phyloP scores from a whole-genome alignment of 1,139 yeast genomes.

The Scheffersomyces parashehatae region DNA sequence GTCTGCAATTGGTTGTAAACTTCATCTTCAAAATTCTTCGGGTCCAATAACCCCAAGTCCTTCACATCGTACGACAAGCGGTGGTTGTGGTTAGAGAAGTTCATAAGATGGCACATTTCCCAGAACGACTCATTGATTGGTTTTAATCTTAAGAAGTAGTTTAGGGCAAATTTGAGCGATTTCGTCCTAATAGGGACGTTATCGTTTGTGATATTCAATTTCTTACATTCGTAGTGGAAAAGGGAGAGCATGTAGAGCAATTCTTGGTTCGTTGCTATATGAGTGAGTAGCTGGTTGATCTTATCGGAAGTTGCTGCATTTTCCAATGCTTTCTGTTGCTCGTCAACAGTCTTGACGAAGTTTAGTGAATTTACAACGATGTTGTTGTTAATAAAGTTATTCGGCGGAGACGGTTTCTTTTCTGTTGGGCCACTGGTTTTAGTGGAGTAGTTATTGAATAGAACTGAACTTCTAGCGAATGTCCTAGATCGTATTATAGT shows the following conservation, averaged over 20 bases:
- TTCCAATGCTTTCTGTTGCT: slow-evolving; percentile 19
- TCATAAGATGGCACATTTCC: slow-evolving; percentile 34
- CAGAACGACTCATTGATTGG: slow-evolving; percentile 43
- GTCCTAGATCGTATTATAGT: too few relatives aligned
- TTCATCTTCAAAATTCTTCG: slow-evolving; percentile 31
- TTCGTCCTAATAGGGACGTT: slow-evolving; percentile 6
- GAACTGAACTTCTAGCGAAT: too few relatives aligned
- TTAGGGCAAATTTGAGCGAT: slow-evolving; percentile 6
- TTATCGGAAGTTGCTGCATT: slow-evolving; percentile 20
- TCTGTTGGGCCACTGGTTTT: too few relatives aligned
- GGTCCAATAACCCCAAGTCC: slow-evolving; percentile 43
- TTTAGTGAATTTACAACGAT: slow-evolving; percentile 15
- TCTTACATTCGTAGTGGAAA: slow-evolving; percentile 34
- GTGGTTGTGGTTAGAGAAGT: slow-evolving; percentile 36
- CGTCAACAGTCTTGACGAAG: slow-evolving; percentile 33
- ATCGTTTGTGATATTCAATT: slow-evolving; percentile 29
- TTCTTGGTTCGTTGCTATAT: slow-evolving; percentile 32
- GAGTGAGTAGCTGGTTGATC: slow-evolving; percentile 23
- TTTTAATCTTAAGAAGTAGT: slow-evolving; percentile 16
- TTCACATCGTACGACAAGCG: slow-evolving; percentile 22
- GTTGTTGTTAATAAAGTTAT: slow-evolving; percentile 1
- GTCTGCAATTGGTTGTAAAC: slow-evolving; percentile 25
- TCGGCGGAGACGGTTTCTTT: too few relatives aligned
- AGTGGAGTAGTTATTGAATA: too few relatives aligned
- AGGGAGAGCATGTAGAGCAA: slow-evolving; percentile 30